phyloP scores from a whole-genome alignment of 495 filamentous ascomycete genomes.

The Hyaloscypha variabilis region DNA sequence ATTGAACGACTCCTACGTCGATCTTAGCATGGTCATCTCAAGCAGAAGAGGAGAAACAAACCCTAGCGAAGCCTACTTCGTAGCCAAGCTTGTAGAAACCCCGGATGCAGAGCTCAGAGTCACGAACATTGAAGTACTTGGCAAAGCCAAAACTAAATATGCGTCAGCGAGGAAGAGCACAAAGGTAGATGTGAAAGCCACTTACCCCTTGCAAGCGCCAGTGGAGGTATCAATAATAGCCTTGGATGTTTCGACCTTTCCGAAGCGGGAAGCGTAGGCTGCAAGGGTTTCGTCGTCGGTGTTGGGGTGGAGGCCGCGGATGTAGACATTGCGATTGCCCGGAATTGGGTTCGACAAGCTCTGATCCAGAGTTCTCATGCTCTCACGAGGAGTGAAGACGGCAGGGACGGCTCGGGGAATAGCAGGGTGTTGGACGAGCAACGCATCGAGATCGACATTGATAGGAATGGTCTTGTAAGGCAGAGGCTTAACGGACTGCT shows the following conservation, averaged over 20 bases:
- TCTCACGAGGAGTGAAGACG: slow-evolving; percentile 72
- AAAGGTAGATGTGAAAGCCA: slow-evolving; percentile 13
- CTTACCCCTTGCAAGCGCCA: slow-evolving; percentile 91
- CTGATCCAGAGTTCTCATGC: slow-evolving; percentile 82
- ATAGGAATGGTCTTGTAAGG: slow-evolving; percentile 50
- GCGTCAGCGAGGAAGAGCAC: slow-evolving; percentile 2
- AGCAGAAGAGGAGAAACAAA: slow-evolving; percentile 37
- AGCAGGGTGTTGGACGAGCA: slow-evolving; percentile 73
- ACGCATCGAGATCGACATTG: slow-evolving; percentile 66
- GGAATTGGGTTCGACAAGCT: slow-evolving; percentile 86
- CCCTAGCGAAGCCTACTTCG: slow-evolving; percentile 93
- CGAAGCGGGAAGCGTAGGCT: slow-evolving; percentile 82
- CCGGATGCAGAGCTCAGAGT: slow-evolving; percentile 93
- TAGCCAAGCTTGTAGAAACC: slow-evolving; percentile 94
- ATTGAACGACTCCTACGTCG: slow-evolving; percentile 85
- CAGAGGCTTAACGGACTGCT: slow-evolving; percentile 50
- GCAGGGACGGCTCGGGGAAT: slow-evolving; percentile 92
- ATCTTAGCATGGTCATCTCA: slow-evolving; percentile 29
- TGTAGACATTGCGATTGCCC: slow-evolving; percentile 93
- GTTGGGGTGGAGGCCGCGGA: slow-evolving; percentile 90
- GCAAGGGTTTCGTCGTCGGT: slow-evolving; percentile 90
- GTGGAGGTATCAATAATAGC: slow-evolving; percentile 94
- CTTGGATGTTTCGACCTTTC: slow-evolving; percentile 89
- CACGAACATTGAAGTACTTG: slow-evolving; percentile 82
- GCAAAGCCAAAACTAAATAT: slow-evolving; percentile 86